A percentile compares a stretch with the other conserved stretches of the same genome.
phyloP scores from a whole-genome alignment of 805 yeast genomes.

The Ogataea methylovora region DNA sequence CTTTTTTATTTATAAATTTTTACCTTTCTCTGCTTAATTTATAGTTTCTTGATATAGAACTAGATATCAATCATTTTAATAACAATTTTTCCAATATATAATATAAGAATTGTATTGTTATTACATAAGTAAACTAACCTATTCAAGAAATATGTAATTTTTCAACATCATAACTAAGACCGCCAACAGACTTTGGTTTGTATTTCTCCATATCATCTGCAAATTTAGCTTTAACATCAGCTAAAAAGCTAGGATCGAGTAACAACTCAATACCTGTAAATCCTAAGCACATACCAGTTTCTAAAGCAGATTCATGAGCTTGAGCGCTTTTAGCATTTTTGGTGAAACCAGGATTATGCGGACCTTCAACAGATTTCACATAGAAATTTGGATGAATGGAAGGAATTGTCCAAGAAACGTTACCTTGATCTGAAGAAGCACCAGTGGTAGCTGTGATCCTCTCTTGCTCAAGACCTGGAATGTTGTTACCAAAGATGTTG shows the following conservation, averaged over 20 bases:
- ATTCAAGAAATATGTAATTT: constrained; percentile 2
- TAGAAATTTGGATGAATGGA: constrained; percentile 15
- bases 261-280: constrained; percentile 13
- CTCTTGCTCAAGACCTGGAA: constrained; percentile 6
- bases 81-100: no score
- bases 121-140: no score
- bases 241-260: constrained; percentile 7
- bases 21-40: not conserved
- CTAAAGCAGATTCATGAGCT: constrained; percentile 10
- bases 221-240: constrained; percentile 6
- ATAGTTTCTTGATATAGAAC: no score
- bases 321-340: constrained; percentile 9
- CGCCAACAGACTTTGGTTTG: constrained; percentile 4
- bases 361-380: constrained; percentile 12
- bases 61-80: no score
- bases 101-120: no score
- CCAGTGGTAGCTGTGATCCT: constrained; percentile 9
- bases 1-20: not conserved
- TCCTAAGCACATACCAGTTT: constrained; percentile 13
- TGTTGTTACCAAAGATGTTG: constrained; percentile 4
- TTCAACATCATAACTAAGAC: constrained; percentile 1
- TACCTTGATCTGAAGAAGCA: constrained; percentile 19
- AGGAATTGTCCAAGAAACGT: constrained; percentile 17
- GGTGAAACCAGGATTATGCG: constrained; percentile 16
- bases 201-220: constrained; percentile 9